Base-by-base conservation (phyloP, 768 basidiomycete species). In the Peribolospora baueri region DNA sequence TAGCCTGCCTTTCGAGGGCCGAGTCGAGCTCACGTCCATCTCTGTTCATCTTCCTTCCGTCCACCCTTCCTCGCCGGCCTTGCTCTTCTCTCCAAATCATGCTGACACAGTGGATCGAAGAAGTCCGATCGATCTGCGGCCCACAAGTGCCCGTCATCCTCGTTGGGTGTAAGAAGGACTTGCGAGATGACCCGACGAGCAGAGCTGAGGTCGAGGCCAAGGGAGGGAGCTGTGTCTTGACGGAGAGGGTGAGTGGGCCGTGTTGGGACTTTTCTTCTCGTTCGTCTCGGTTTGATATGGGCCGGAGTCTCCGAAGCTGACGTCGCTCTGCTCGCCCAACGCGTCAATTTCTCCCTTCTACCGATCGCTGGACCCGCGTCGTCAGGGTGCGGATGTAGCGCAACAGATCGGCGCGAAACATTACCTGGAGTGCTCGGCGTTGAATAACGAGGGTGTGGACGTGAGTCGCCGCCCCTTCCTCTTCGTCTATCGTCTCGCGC, bases 111-210 rank as follows among this genome's bases (percentile, higher is more conserved):
- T 97, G 93, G 93, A 93, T 87, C 67, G 87, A 91, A 68, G 93
- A 97, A 72, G 93, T 97, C 9, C 80, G 90, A 55, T 80, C 75
- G n/a, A 90, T 95, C 64, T 97, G 93, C 68, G 93, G 93, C 0
- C 75, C 82, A 42, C 75, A 75, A 39, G 83, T 97, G 59, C 93
- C 93, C 39, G 86, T 98, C 53, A 74, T 98, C 50, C 80, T 97
- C 43, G 90, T 97, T 42, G 93, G 90, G 3, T 91, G 86, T 73
- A 97, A 98, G 69, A 81, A 79, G 54, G 93, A 98, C 71, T 70
- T 97, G 57, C 79, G 93, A 51, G 71, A 71, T 48, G 64, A 62
- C 53, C 61, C 64, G 39, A 55, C 56, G 11, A 66, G 63, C 45
- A 64, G 63, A 36, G 58, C 63, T 7, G 63, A 50, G 25, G 25